Percentiles rank a stretch among this genome's conserved stretches.
Conservation (phyloP, 2,329 filamentous ascomycete genomes). For the Shiraia bambusicola region DNA sequence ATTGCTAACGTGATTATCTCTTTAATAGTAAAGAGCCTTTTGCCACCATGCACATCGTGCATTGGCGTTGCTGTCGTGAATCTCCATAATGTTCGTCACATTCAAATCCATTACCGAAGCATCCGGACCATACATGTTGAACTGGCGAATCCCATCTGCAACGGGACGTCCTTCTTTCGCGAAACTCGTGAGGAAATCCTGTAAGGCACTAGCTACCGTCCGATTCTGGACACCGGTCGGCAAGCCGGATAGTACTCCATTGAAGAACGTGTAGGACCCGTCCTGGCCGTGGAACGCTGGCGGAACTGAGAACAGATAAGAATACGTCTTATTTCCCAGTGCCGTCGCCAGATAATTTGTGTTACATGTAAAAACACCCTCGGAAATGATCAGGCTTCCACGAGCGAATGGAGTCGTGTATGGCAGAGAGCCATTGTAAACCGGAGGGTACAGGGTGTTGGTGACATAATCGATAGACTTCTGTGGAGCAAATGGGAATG, state of each 20-base stretch:
- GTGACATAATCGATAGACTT: conserved; percentile 46
- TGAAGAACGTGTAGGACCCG: conserved; percentile 56
- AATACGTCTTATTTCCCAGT: conserved; percentile 51
- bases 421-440: conserved; percentile 49
- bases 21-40: conserved; percentile 45
- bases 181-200: conserved; percentile 51
- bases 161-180: conserved; percentile 44
- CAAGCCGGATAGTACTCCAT: conserved; percentile 19
- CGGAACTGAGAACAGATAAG: conserved; percentile 56
- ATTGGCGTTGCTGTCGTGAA: conserved; percentile 51
- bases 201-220: conserved; percentile 47
- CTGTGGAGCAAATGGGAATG: conserved; percentile 35
- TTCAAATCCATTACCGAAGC: conserved; percentile 50
- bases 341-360: conserved; percentile 53
- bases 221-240: conserved; percentile 26
- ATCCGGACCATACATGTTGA: conserved; percentile 51
- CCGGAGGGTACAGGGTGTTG: conserved; percentile 52
- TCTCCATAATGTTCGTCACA: conserved; percentile 44
- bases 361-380: conserved; percentile 55
- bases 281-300: conserved; percentile 58
- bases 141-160: conserved; percentile 44
- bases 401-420: conserved; percentile 52
- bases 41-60: conserved; percentile 58
- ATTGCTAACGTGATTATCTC: neutral
- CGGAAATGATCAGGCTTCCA: conserved; percentile 45